Base-by-base conservation (phyloP, 106 monocot species). In the Iris macrosiphon region DNA sequence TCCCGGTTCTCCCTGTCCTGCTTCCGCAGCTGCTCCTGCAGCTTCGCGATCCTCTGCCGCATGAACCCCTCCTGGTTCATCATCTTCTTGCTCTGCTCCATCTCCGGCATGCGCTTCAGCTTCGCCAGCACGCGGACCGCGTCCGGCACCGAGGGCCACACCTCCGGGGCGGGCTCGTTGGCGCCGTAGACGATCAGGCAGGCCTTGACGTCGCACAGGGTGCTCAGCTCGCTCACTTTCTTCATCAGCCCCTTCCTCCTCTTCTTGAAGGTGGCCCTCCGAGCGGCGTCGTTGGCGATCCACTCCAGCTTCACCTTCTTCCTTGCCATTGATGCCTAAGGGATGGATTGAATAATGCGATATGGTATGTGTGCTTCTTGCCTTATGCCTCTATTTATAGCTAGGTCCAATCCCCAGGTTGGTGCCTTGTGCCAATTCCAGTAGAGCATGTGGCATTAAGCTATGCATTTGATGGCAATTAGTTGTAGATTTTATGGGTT, bases 221-320 rank as follows among this genome's bases (percentile, higher is more conserved):
- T 71, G 27, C 59, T 62, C 24, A 77, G 64, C 65, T 77, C 77
- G 25, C 52, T 44, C 53, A 52, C 71, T 55, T 77, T 77, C 70
- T 77, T 77, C 29, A 77, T 45, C 65, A 77, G 23, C 1, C 77
- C 71, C 59, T 65, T 70, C 11, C 63, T 24, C 27, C 77, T 11
- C 71, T 77, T 77, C 66, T 77, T 77, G 54, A 71, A 61, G 15
- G 71, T 77, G 7, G 71, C 71, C 0, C 65, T 23, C 7, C 77
- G 42, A 0, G 53, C 50, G 0, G 71, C 17, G 49, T 71, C 66
- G 48, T 77, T 77, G 28, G 42, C 24, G 20, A 77, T 71, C 60
- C 53, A 66, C 38, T 45, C 60, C 0, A 77, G 71, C 35, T 71
- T 77, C 54, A 77, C 71, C 71, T 77, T 77, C 77, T 77, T 71